Evolutionary conservation across 2,329 filamentous ascomycete genomes (phyloP), one percentile per base, ranked within the genome.

Genomic region (Lanzia echinophila): DNA sequence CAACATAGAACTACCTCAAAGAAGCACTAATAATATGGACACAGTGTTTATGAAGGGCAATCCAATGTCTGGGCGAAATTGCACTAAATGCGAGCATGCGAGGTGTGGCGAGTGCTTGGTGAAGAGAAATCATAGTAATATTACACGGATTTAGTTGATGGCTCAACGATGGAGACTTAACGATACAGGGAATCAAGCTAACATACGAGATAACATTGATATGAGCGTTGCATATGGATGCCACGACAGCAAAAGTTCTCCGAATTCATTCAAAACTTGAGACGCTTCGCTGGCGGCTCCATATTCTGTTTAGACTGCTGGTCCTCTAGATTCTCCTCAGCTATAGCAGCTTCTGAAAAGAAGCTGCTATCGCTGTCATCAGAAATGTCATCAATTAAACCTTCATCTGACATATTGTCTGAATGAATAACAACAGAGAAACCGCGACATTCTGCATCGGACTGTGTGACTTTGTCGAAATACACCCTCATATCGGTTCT

Each of bases 301-400:
- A 12, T 19, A 2, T 8, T 42, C 19, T 19, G 24, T 6, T 6
- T 39, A 7, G 33, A 8, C 11, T 8, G 20, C 13, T 6, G 24
- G 24, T 31, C 11, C 17, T 10, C 39, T 6, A 17, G 12, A 13
- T 3, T 15, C 8, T n/a, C 38, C 13, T 28, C 5, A 7, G 22
- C 3, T 2, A 20, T 10, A 1, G 17, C 12, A 15, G 17, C 10
- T 8, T 54, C 32, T 5, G n/a, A 39, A n/a, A n/a, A n/a, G n/a
- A n/a, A n/a, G n/a, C n/a, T n/a, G 32, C 33, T 24, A 5, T 32
- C 41, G n/a, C 32, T 51, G 28, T 47, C 50, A 33, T 47, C 50
- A n/a, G 24, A 53, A 3, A 41, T 8, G 15, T 53, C 34, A 15
- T 47, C 24, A 15, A 47, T 11, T 22, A 10, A n/a, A 22, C 33